A percentile compares a stretch with the other conserved stretches of the same genome.
phyloP scores from a whole-genome alignment of 345 rosid species.

The Ceriops decandra region DNA sequence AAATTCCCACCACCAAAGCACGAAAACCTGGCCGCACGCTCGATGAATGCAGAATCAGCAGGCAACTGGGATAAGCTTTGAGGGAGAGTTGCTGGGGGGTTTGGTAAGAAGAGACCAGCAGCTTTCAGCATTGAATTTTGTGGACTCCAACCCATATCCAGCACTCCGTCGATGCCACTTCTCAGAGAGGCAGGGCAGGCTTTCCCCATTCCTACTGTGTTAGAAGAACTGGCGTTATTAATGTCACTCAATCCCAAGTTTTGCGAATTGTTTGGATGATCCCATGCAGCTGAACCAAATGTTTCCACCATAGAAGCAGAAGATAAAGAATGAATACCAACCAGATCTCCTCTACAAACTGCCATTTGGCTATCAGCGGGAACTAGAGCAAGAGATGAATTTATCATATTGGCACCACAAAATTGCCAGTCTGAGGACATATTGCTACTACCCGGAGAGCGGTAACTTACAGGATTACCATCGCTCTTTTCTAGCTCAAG shows the following conservation, averaged over 20 bases:
- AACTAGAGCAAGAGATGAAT: conserved; percentile 47
- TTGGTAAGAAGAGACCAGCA: conserved; percentile 54
- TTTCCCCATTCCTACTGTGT: conserved; percentile 35
- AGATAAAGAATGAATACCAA: conserved; percentile 56
- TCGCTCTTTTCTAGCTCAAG: conserved; percentile 52
- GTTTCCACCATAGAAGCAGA: conserved; percentile 71
- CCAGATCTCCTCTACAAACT: conserved; percentile 29
- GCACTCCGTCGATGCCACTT: conserved; percentile 47
- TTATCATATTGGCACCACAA: conserved; percentile 43
- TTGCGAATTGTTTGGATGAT: conserved; percentile 52
- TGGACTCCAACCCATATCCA: conserved; percentile 71
- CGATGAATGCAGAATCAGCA: conserved; percentile 83
- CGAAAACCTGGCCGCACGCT: conserved; percentile 94
- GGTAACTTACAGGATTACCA: conserved; percentile 41
- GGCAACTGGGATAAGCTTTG: conserved; percentile 80
- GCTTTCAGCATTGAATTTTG: conserved; percentile 59
- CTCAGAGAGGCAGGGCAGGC: conserved; percentile 45
- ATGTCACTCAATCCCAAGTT: conserved; percentile 59
- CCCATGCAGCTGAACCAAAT: conserved; percentile 63
- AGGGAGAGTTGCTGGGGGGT: conserved; percentile 47
- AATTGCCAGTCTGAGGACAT: conserved; percentile 60
- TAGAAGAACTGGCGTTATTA: conserved; percentile 37
- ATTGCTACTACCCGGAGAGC: conserved; percentile 30
- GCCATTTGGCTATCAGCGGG: conserved; percentile 46
- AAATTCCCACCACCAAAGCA: conserved; percentile 72